Percentiles rank a stretch among this genome's conserved stretches.
Evolutionary conservation across 108 stramenopile species (phyloP).

Genomic region (Seminavis robusta): DNA sequence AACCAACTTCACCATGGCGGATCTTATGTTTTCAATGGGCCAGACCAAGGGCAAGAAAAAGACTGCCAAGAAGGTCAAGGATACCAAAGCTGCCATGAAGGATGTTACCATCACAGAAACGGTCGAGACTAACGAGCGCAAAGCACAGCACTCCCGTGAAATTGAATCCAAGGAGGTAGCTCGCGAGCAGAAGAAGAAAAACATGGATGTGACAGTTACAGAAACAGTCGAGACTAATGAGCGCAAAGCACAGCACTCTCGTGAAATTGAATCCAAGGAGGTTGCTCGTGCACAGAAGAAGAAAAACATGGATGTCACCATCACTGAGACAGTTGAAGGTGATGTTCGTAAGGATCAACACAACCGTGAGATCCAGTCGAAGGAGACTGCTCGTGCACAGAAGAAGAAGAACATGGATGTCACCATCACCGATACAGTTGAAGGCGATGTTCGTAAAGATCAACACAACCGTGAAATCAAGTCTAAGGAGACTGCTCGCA

Average conservation of each 20-base stretch:
- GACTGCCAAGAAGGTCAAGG: slow-evolving; percentile 11
- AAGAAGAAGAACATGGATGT: slow-evolving; percentile 19
- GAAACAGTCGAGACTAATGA: slow-evolving; percentile 23
- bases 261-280: slow-evolving; percentile 22
- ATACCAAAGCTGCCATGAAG: slow-evolving; percentile 16
- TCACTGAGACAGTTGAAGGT: slow-evolving; percentile 19
- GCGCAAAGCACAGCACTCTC: slow-evolving; percentile 9
- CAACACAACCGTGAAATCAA: slow-evolving; percentile 20
- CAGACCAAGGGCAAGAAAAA: slow-evolving; percentile 29
- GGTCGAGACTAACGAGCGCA: slow-evolving; percentile 13
- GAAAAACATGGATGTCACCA: slow-evolving; percentile 10
- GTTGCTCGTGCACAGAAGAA: slow-evolving; percentile 15
- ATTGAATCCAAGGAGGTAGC: slow-evolving; percentile 12
- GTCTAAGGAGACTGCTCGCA: slow-evolving; percentile 23
- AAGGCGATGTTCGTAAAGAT: slow-evolving; percentile 23
- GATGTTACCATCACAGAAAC: slow-evolving; percentile 32
- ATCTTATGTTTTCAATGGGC: slow-evolving; percentile 39
- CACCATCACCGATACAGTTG: slow-evolving; percentile 23
- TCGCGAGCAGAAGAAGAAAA: slow-evolving; percentile 14
- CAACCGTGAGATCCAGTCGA: slow-evolving; percentile 21
- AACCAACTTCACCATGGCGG: slow-evolving; percentile 10
- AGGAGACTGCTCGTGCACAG: slow-evolving; percentile 23
- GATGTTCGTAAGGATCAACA: slow-evolving; percentile 30
- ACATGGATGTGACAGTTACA: slow-evolving; percentile 19
- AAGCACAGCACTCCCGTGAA: slow-evolving; percentile 15